These are phyloP conservation scores for Termitomyces sp. DNA, from an alignment of 768 basidiomycete species.

Conservation along the genomic window DNA sequence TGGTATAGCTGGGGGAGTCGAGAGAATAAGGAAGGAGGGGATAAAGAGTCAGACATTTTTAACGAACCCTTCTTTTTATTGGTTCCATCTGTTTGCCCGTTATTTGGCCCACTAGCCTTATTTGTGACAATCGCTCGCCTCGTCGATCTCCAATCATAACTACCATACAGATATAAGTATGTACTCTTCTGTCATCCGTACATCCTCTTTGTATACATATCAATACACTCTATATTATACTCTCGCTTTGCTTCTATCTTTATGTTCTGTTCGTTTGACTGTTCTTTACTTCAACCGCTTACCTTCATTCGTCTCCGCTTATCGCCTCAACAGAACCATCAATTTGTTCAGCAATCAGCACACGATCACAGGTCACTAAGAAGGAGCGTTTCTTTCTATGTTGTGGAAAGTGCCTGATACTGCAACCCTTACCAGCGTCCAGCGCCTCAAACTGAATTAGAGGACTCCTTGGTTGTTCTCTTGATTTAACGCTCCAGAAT, in stretches of 20 bases:
- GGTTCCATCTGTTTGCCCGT: constrained; percentile 37
- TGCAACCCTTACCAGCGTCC: background rate
- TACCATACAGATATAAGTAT: background rate
- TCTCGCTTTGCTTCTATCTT: background rate
- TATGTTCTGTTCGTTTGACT: background rate
- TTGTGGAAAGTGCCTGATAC: constrained; percentile 10
- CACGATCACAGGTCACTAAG: constrained; percentile 33
- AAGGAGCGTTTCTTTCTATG: constrained; percentile 19
- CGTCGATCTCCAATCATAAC: background rate
- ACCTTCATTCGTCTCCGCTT: constrained; percentile 10
- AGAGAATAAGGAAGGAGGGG: constrained; percentile 62
- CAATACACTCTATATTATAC: background rate
- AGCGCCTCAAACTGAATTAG: background rate
- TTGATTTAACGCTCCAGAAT: background rate
- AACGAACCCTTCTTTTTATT: constrained; percentile 40
- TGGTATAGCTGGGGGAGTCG: constrained; percentile 30
- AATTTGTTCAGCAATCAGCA: constrained; percentile 25
- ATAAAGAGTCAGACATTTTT: constrained; percentile 39
- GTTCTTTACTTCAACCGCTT: background rate
- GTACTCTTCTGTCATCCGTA: background rate
- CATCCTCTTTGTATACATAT: background rate
- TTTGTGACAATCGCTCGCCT: constrained; percentile 32
- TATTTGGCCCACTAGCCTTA: constrained; percentile 38
- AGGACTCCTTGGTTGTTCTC: background rate
- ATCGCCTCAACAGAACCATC: constrained; percentile 27